Percentiles rank a stretch among this genome's conserved stretches.
phyloP scores from a whole-genome alignment of 768 basidiomycete genomes.

The Rhodotorula paludigena region DNA sequence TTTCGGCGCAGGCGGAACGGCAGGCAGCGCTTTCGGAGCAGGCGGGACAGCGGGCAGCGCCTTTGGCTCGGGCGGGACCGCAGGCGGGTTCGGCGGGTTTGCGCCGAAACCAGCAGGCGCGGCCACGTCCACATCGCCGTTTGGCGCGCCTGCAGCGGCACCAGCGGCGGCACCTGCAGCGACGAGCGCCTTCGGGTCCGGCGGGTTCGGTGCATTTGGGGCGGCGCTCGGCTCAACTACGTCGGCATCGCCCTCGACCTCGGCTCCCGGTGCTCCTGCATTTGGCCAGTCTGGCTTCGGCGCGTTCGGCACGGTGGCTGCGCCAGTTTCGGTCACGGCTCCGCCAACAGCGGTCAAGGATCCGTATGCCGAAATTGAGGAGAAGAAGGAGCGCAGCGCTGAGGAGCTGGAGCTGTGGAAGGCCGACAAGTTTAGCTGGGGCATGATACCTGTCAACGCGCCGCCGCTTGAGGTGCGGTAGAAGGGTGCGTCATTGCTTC shows the following conservation, averaged over 20 bases:
- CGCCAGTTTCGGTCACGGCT: neutral
- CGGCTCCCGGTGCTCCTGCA: constrained; percentile 1
- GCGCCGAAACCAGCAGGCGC: neutral
- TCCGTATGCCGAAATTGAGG: constrained; percentile 24
- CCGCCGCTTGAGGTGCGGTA: constrained; percentile 30
- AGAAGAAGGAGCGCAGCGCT: neutral
- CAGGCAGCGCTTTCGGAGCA: constrained; percentile 17
- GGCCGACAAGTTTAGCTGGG: constrained; percentile 27
- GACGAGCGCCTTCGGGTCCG: neutral
- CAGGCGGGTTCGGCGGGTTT: constrained; percentile 20
- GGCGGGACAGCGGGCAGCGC: constrained; percentile 14
- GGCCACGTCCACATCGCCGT: neutral
- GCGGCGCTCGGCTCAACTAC: neutral
- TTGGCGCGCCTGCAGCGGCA: constrained; percentile 3
- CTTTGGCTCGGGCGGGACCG: constrained; percentile 18
- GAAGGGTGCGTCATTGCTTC: too few relatives aligned
- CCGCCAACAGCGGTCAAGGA: neutral
- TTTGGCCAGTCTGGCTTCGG: constrained; percentile 15
- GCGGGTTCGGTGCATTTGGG: constrained; percentile 16
- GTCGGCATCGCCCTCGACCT: neutral
- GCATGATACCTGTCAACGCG: constrained; percentile 16
- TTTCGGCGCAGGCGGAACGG: constrained; percentile 17
- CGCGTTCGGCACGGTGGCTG: constrained; percentile 5
- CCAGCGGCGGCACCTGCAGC: neutral
- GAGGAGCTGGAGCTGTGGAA: constrained; percentile 29